Evolutionary conservation across 768 basidiomycete species (phyloP), one percentile per base, ranked within the genome.

Genomic region (Dacryopinax primogenitus): DNA sequence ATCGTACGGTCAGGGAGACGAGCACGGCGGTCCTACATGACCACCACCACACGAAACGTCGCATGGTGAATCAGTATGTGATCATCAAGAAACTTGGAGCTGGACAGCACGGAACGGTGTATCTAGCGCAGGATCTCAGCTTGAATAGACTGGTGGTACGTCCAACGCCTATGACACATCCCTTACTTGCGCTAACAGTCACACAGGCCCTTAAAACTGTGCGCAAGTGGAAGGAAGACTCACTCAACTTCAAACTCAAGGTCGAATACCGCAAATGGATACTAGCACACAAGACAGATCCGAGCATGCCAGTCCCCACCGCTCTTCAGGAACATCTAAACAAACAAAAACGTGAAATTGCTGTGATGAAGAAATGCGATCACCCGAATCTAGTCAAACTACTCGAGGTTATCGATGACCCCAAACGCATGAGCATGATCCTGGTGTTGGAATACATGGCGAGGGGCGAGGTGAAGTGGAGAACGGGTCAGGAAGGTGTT

Each of bases 371-470:
- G 79, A 94, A 96, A 73, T 87, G 90, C 71, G 79, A 86, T 58
- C 92, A 96, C 72, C 86, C 88, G 0, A 86, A 96, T 73, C 86
- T 96, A 66, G 92, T 97, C 12, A 81, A 87, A 68, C 81, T 99
- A 65, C 84, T 85, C 70, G 93, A 97, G 74, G 92, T 97, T 72
- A 94, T 99, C 67, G 94, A 98, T 74, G 96, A 97, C 76, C 83
- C 85, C 44, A 81, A 87, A 68, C 83, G 83, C 62, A 87, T 90
- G 70, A 89, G 88, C 76, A 88, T 99, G 44, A 97, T 91, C 76
- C 89, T 99, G 82, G 93, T 97, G 35, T 89, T 99, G 85, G 96
- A 99, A 72, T 97, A 91, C 74, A 87, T 96, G 68, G 88, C 85
- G 12, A 93, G 94, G 12, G 96, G 96, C 26, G 94, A 98, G 76